A percentile compares a stretch with the other conserved stretches of the same genome.
Evolutionary conservation across 2,329 filamentous ascomycete genomes (phyloP).

Genomic region (Talaromyces sp.): DNA sequence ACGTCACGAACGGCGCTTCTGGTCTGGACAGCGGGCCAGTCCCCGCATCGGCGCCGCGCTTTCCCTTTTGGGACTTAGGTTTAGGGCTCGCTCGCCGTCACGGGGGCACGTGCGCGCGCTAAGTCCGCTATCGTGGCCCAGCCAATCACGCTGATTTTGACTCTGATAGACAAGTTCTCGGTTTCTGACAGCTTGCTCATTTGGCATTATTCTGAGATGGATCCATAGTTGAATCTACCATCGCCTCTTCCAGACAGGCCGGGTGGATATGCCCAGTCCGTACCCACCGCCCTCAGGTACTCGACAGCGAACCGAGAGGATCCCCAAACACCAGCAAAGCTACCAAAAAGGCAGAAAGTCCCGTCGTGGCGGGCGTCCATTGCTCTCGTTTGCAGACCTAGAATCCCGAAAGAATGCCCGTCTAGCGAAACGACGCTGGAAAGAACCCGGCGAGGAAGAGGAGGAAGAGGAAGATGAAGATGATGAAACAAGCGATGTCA

Average conservation of each 20-base stretch:
- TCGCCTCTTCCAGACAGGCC: neutral
- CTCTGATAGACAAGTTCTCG: no score
- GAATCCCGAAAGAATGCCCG: conserved; percentile 3
- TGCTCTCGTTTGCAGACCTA: conserved; percentile 13
- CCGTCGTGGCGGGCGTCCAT: conserved; percentile 8
- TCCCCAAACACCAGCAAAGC: neutral
- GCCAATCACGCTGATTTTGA: neutral
- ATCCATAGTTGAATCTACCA: neutral
- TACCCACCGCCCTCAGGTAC: neutral
- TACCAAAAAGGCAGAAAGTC: neutral
- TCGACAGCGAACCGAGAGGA: neutral
- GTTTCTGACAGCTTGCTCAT: no score
- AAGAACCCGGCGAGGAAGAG: neutral
- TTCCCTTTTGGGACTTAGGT: neutral
- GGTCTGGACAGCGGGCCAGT: neutral
- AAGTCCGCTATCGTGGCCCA: neutral
- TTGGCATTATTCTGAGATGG: neutral
- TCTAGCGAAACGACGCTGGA: neutral
- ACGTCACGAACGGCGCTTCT: neutral
- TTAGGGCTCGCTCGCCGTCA: neutral
- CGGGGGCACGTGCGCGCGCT: neutral
- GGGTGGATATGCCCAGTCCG: neutral
- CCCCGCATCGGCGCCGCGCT: neutral
- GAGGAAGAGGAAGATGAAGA: neutral
- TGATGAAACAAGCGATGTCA: neutral